Evolutionary conservation across 305 asterid species (phyloP).

Genomic region (Andrographis paniculata): DNA sequence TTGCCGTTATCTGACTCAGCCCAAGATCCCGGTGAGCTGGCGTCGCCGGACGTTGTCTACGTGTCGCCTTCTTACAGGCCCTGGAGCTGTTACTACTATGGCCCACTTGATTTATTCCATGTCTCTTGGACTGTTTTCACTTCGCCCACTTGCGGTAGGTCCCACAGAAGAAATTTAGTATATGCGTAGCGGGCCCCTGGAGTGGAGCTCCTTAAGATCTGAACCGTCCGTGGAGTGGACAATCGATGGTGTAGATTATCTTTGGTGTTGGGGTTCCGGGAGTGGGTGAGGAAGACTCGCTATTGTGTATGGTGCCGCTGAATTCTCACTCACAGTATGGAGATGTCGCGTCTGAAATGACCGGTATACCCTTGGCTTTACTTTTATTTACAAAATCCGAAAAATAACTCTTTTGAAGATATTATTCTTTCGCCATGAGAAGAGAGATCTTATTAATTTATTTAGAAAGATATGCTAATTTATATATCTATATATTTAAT

Average conservation of each 20-base stretch:
- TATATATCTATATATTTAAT: not conserved
- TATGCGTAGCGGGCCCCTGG: not conserved
- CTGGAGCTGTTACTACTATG: conserved; percentile 12
- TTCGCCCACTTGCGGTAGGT: conserved; percentile 23
- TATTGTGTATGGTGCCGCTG: not conserved
- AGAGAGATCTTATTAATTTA: not conserved
- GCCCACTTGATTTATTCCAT: conserved; percentile 26
- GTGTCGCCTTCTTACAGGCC: conserved; percentile 19
- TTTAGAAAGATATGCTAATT: not conserved
- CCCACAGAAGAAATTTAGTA: conserved; percentile 10
- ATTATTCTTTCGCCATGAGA: conserved; percentile 14
- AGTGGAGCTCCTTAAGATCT: not conserved
- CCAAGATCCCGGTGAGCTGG: conserved; percentile 29
- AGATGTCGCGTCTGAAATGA: conserved; percentile 8
- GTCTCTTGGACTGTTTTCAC: conserved; percentile 19
- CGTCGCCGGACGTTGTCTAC: conserved; percentile 17
- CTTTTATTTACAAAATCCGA: conserved; percentile 3
- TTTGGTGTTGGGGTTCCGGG: no score
- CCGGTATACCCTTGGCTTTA: conserved; percentile 4
- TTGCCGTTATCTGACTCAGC: conserved; percentile 21
- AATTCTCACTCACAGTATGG: conserved; percentile 12
- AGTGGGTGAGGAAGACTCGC: no score
- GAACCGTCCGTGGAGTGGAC: conserved; percentile 2
- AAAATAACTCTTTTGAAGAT: conserved; percentile 8
- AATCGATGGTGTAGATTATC: conserved; percentile 6